phyloP scores from a whole-genome alignment of 2,329 filamentous ascomycete genomes.

The Colletotrichum musae region DNA sequence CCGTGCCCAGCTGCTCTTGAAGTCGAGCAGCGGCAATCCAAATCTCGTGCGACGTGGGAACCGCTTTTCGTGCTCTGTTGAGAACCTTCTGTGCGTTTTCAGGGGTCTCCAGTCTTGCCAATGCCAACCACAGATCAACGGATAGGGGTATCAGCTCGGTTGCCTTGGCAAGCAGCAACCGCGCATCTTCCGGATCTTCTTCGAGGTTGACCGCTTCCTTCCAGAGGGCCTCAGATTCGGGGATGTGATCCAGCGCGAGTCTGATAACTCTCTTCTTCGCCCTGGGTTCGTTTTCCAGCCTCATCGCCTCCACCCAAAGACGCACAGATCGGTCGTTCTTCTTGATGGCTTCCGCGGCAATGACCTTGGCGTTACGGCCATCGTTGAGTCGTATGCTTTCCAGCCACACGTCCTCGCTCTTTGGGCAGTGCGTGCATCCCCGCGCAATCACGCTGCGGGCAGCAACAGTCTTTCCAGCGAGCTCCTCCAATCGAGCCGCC shows the following conservation, averaged over 20 bases:
- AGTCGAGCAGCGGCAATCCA: constrained; percentile 96
- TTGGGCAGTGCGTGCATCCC: constrained; percentile 91
- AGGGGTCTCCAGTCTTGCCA: constrained; percentile 89
- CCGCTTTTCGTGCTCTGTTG: constrained; percentile 93
- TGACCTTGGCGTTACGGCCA: constrained; percentile 93
- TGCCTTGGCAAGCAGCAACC: constrained; percentile 90
- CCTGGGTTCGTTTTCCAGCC: constrained; percentile 84
- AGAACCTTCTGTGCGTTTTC: constrained; percentile 95
- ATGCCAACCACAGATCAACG: constrained; percentile 93
- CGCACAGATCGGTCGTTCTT: constrained; percentile 90
- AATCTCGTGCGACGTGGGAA: constrained; percentile 93
- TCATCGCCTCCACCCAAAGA: constrained; percentile 96
- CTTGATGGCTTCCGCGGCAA: constrained; percentile 93
- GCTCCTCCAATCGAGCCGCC: constrained; percentile 90
- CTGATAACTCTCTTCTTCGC: constrained; percentile 94
- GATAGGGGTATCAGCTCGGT: constrained; percentile 95
- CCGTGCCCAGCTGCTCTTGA: constrained; percentile 88
- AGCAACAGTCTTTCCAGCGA: constrained; percentile 91
- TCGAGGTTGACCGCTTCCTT: constrained; percentile 97
- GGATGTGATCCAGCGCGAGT: constrained; percentile 91
- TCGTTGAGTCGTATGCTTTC: constrained; percentile 96
- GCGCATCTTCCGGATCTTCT: constrained; percentile 89
- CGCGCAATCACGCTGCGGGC: constrained; percentile 90
- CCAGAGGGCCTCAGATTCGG: constrained; percentile 97
- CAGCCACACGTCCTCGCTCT: constrained; percentile 95